Percentiles rank a stretch among this genome's conserved stretches.
Evolutionary conservation across 148 eudicot species (phyloP).

Genomic region (Dysphania ambrosioides): DNA sequence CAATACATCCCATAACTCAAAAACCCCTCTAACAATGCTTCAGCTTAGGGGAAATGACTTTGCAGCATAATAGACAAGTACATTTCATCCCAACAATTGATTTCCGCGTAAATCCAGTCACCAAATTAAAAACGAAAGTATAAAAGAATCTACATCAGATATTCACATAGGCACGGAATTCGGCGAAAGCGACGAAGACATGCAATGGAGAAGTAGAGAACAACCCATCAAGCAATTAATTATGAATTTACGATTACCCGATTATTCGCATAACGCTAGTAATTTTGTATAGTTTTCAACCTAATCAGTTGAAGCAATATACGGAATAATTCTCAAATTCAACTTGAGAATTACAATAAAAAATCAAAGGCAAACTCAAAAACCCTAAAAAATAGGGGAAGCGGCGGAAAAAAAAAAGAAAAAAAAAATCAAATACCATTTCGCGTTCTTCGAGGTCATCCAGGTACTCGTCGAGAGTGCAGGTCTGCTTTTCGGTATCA

Average conservation of each 20-base stretch:
- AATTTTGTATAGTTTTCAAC: background rate
- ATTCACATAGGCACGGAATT: background rate
- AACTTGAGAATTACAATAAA: background rate
- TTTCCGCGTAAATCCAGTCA: background rate
- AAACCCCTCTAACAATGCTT: background rate
- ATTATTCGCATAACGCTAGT: background rate
- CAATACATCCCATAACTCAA: background rate
- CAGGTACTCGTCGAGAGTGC: constrained; percentile 68
- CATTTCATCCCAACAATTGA: background rate
- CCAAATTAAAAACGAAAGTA: background rate
- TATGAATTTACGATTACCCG: background rate
- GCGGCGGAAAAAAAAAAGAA: background rate
- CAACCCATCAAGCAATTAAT: background rate
- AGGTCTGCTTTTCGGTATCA: constrained; percentile 40
- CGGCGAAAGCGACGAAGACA: background rate
- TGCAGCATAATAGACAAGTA: background rate
- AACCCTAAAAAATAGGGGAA: constrained; percentile 11
- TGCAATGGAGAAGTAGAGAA: background rate
- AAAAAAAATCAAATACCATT: constrained; percentile 38
- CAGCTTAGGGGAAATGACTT: background rate
- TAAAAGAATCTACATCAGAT: background rate
- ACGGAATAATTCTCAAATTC: background rate
- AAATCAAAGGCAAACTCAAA: background rate
- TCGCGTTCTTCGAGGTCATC: constrained; percentile 78
- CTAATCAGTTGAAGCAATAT: background rate